Conservation (phyloP, 1,284 basidiomycete species). For the Takashimella tepidaria region DNA sequence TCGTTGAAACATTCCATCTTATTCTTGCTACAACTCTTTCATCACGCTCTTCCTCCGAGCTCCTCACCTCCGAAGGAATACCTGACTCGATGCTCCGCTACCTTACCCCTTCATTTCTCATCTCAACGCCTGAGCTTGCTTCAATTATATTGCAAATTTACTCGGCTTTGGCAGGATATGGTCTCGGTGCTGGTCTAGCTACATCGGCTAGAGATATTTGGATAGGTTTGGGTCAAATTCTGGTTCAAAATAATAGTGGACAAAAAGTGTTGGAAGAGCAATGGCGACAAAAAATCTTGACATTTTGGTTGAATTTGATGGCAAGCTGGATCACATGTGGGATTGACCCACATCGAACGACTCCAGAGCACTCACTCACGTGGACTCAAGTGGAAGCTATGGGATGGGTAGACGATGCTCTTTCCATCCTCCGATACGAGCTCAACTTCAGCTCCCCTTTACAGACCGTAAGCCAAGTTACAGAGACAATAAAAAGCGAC, state of each 20-base stretch:
- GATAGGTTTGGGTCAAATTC: conserved; percentile 24
- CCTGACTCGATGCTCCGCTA: conserved; percentile 70
- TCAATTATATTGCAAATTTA: conserved; percentile 63
- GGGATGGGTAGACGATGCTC: conserved; percentile 64
- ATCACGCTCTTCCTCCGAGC: conserved; percentile 62
- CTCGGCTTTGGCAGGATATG: conserved; percentile 65
- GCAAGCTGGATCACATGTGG: conserved; percentile 76
- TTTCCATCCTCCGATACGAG: conserved; percentile 24
- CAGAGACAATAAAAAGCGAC: no score
- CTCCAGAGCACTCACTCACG: conserved; percentile 75
- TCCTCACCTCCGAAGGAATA: conserved; percentile 52
- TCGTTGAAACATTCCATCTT: conserved; percentile 53
- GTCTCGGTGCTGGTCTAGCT: conserved; percentile 56
- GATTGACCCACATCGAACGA: conserved; percentile 79
- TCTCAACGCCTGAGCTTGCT: conserved; percentile 55
- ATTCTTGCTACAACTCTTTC: conserved; percentile 59
- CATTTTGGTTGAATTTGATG: conserved; percentile 52
- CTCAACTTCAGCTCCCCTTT: conserved; percentile 1
- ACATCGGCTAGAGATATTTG: conserved; percentile 39
- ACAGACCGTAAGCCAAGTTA: no score
- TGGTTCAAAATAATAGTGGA: neutral
- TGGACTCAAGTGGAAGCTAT: conserved; percentile 80
- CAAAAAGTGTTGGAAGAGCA: neutral
- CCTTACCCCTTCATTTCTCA: conserved; percentile 51
- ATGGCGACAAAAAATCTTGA: conserved; percentile 47